Conservation (phyloP, 2,329 filamentous ascomycete genomes). For the Sphaceloma murrayae region DNA sequence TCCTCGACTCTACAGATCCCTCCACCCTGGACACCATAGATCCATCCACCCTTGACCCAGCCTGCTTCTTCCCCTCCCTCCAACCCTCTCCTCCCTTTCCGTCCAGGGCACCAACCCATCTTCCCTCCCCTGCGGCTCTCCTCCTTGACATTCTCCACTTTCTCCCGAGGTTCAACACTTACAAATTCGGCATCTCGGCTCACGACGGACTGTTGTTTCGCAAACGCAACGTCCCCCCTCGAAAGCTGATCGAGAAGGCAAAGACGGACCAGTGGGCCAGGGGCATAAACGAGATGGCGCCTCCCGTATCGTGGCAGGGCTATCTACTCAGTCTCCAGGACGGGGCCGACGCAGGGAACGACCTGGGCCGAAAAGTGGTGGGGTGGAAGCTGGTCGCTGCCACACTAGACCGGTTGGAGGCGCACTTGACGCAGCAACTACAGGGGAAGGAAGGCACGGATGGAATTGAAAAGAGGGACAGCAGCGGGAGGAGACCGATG, state of each 20-base stretch:
- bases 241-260: slow-evolving; percentile 25
- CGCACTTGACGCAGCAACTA: background rate
- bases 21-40: background rate
- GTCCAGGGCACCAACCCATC: slow-evolving; percentile 13
- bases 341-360: slow-evolving; percentile 48
- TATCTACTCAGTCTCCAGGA: slow-evolving; percentile 49
- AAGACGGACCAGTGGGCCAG: slow-evolving; percentile 6
- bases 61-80: slow-evolving; percentile 13
- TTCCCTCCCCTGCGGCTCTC: slow-evolving; percentile 32
- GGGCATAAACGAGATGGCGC: slow-evolving; percentile 18
- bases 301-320: slow-evolving; percentile 24
- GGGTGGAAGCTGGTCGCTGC: slow-evolving; percentile 42
- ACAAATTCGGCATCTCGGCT: slow-evolving; percentile 40
- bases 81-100: slow-evolving; percentile 21
- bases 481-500: too few species aligned
- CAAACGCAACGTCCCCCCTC: slow-evolving; percentile 21
- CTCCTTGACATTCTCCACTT: slow-evolving; percentile 43
- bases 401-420: slow-evolving; percentile 29
- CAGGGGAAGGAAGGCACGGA: background rate
- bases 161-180: slow-evolving; percentile 40
- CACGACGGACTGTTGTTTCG: slow-evolving; percentile 39
- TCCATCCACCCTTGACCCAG: background rate
- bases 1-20: background rate
- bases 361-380: slow-evolving; percentile 44
- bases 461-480: too few species aligned